Evolutionary conservation across 192 early-diverging fungal species (phyloP), one percentile per base, ranked within the genome.

Genomic region (Entrophospora sp.): DNA sequence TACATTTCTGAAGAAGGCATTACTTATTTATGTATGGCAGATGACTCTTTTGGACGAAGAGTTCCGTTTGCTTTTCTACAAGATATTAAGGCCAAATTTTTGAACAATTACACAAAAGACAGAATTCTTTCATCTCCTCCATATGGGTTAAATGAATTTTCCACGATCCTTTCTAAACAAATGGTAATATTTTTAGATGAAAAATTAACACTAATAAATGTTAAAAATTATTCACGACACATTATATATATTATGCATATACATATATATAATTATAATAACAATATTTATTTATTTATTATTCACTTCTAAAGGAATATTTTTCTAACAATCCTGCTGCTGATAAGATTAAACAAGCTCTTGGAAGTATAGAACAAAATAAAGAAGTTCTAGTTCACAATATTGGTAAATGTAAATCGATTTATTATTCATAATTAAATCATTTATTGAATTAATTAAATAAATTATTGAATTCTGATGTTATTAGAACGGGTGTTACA

Each of bases 361-460:
- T 91, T 65, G 88, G 88, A 25, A 91, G 94, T 74, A 92, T 96
- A 68, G 89, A 92, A 55, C 91, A 93, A 75, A 92, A 94, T 61
- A 89, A 88, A 72, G 91, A 93, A 78, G 91, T 94, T 42, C 94
- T 96, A 92, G 89, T 92, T 27, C 85, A 90, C 74, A 96, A 96
- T 69, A 96, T 96, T 66, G 87, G 84, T 82, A 82, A 70, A 72
- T 45, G 45, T 5, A 7, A 40, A 6, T n/a, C n/a, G 25, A 52
- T 5, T 6, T 7, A 2, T 13, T 53, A 22, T 10, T 14, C 31
- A 45, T n/a, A 18, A n/a, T 18, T 45, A n/a, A 14, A 44, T 14
- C 16, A 44, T 16, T 44, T 22, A n/a, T 22, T 46, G 5, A 46
- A 18, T 22, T 3, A 18, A 22, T 4, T 8, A 24, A 22, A 46